Base-by-base conservation (phyloP, 2,329 filamentous ascomycete genomes). In the Colletotrichum lindemuthianum region DNA sequence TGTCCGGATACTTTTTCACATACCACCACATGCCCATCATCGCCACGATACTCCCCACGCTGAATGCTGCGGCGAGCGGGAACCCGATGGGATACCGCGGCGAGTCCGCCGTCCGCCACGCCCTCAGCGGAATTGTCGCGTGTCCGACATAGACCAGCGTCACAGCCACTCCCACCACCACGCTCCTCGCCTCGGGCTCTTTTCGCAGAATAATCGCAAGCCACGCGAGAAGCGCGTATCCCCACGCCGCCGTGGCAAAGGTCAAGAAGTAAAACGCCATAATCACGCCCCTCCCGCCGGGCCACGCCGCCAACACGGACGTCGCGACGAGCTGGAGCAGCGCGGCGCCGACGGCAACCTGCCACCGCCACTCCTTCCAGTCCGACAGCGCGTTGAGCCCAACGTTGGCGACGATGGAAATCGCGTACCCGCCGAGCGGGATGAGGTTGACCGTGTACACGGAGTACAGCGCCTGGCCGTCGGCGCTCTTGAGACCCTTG, bases 281-380 rank as follows among this genome's bases (percentile, higher is more conserved):
- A 15, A 77, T 70, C 6, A 75, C 72, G 3, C 71, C 71, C 39
- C 72, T 70, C 12, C 74, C 69, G 0, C 75, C 66, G 0, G 76
- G 75, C 74, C 76, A 77, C 0, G 63, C 72, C 24, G 73, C 73
- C 6, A 78, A 69, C 0, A 78, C 75, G 2, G 71, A 67, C 1
- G 77, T 69, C 50, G 75, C 72, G 9, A 77, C 56, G 2, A 72
- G 70, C 16, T 76, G 71, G 8, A 69, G 68, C 0, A 70, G 67
- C 0, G 72, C 71, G 1, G 72, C 72, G 13, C 71, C 74, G 12
- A 73, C 69, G 47, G 72, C 75, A 32, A 79, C 71, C 61, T 79
- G 77, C 77, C 77, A 79, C 7, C 76, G 72, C 76, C 77, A 79
- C 24, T 71, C 72, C 65, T 77, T 78, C 72, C 72, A 73, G 59